Conservation (phyloP, 345 rosid species). For the Noccaea bulbosa region DNA sequence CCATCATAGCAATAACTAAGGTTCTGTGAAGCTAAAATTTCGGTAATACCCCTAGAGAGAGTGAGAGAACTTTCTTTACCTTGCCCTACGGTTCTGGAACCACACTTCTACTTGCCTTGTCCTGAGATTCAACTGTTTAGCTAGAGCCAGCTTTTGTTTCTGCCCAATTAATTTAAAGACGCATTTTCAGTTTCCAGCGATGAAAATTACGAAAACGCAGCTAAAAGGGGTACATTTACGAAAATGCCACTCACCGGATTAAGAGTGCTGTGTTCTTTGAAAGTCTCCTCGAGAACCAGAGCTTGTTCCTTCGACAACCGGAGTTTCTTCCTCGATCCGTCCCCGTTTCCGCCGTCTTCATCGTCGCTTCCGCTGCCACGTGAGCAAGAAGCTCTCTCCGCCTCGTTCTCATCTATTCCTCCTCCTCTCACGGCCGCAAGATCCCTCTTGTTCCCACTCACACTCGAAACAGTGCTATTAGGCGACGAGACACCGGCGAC, state of each 20-base stretch:
- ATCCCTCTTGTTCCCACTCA: conserved; percentile 77
- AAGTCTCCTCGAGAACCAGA: conserved; percentile 76
- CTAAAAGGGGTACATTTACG: conserved; percentile 31
- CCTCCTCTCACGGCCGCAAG: conserved; percentile 43
- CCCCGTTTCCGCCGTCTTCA: conserved; percentile 69
- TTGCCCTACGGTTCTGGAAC: conserved; percentile 93
- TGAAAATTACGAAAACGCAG: conserved; percentile 40
- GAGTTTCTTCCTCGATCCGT: conserved; percentile 77
- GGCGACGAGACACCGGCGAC: conserved; percentile 69
- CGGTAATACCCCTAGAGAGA: conserved; percentile 35
- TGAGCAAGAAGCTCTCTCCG: conserved; percentile 73
- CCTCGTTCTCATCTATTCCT: conserved; percentile 59
- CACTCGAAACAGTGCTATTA: conserved; percentile 80
- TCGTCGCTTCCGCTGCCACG: conserved; percentile 60
- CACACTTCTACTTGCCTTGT: conserved; percentile 93
- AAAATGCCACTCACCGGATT: conserved; percentile 59
- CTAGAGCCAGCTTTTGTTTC: conserved; percentile 81
- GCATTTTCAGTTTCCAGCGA: not conserved
- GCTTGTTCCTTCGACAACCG: conserved; percentile 85
- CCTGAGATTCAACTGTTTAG: conserved; percentile 75
- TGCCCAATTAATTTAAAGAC: conserved; percentile 39
- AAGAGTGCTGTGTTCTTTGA: conserved; percentile 83
- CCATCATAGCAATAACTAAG: conserved; percentile 39
- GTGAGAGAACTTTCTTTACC: conserved; percentile 47
- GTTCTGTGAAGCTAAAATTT: not conserved